Base-by-base conservation (phyloP, 345 rosid genomes). In the Melaleuca quinquenervia region DNA sequence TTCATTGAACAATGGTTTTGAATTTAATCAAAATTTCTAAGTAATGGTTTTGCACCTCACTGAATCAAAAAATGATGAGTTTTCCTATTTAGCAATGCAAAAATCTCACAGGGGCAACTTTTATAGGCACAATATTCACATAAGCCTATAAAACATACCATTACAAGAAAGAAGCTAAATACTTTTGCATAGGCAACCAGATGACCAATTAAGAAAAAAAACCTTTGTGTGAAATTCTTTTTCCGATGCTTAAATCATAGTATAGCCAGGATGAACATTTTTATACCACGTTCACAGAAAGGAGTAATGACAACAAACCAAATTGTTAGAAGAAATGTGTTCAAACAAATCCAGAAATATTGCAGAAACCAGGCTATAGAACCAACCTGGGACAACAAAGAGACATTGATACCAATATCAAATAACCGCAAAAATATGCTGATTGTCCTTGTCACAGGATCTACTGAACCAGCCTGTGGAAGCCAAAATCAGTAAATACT, bases 381-480 rank as follows among this genome's bases (percentile, higher is more conserved):
- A 86, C 94, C 87, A 82, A 96, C 98, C 98, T 97, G 99, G 62
- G 99, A 97, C 51, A 96, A 88, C 89, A 97, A 88, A 55, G 97
- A 86, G 51, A 95, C 99, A 92, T 97, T 88, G 52, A 96, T 95
- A 88, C 99, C 99, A 85, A 95, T 97, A 90, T 97, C 99, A 90
- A 97, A 97, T 76, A 91, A 95, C 89, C 91, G 97, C 91, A 97
- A 93, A 88, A 95, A 94, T 90, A 97, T 94, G 92, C 94, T 97
- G 87, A 94, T 94, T 82, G 96, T 94, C 95, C 84, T 94, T 48
- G 98, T 97, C 86, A 96, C 98, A 87, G 98, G 98, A 89, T 97
- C 99, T 85, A 96, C 96, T 11, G 98, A 95, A 75, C 98, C 98
- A 82, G 98, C 96, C 98, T 97, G 98, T 53, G 7, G 87, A 88